Base-by-base conservation (phyloP, 768 basidiomycete genomes). In the Lanmaoa pseudosensibilis region DNA sequence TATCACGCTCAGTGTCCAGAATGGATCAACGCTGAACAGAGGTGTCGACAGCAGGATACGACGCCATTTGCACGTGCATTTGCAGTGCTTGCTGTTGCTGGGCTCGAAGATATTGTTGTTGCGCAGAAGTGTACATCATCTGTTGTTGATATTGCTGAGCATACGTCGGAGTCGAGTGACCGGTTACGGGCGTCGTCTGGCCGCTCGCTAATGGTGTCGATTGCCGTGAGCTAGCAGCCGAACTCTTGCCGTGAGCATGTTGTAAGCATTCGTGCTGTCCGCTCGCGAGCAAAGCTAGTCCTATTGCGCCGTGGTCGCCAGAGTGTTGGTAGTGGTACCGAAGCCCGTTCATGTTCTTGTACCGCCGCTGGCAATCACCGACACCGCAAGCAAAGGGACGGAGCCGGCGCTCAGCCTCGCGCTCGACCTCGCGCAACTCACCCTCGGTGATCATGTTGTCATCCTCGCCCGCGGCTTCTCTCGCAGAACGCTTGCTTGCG, bases 291-390 rank as follows among this genome's bases (percentile, higher is more conserved):
- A 97, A 75, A 43, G 86, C 84, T 0, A 98, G 78, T 6, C 97
- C 97, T 40, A 92, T 80, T 7, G 90, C 88, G 4, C 96, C 96
- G 72, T 98, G 97, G 41, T 94, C 93, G 12, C 95, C 96, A 21
- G 90, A 90, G 73, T 98, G 96, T 72, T 94, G 90, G 69, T 98
- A 98, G 74, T 98, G 96, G 60, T 98, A 98, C 66, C 91, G 75
- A 59, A 98, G 76, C 0, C 96, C 96, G 72, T 98, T 98, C 94
- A 98, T 96, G 69, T 99, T 98, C 82, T 98, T 94, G 77, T 98
- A 98, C 67, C 95, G 74, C 67, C 95, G 82, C 69, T 83, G 80
- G 65, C 90, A 92, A 61, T 91, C 89, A 19, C 90, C 90, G 6
- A 95, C 89, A 7, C 91, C 88, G 63, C 94, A 98, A 0, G 91